Conservation (phyloP, 1,139 yeast species). For the Debaryomyces singareniensis region DNA sequence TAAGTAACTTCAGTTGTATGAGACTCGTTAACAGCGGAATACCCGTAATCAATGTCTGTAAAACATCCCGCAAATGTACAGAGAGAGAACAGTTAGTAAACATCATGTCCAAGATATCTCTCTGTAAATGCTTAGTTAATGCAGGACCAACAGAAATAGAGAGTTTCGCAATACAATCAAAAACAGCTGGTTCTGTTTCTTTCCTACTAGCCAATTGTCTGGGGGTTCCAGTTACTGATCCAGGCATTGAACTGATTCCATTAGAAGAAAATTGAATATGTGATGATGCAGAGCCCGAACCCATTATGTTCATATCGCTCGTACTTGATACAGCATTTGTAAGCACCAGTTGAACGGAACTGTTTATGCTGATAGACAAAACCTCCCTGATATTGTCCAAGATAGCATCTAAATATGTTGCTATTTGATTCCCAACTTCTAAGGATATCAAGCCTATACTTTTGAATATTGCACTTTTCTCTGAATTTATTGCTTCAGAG, state of each 20-base stretch:
- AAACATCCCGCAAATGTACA: conserved; percentile 69
- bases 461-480: conserved; percentile 69
- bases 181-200: conserved; percentile 81
- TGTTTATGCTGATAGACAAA: conserved; percentile 41
- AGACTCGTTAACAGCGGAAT: conserved; percentile 77
- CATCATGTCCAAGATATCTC: conserved; percentile 74
- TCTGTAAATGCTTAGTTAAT: conserved; percentile 77
- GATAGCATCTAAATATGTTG: conserved; percentile 83
- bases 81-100: conserved; percentile 75
- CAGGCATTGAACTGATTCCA: conserved; percentile 18
- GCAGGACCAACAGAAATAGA: conserved; percentile 95
- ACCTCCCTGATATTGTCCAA: conserved; percentile 82
- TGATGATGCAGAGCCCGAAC: conserved; percentile 1
- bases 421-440: conserved; percentile 82
- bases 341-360: conserved; percentile 37
- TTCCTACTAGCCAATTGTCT: conserved; percentile 57
- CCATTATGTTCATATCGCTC: conserved; percentile 11
- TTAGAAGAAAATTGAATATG: conserved; percentile 1
- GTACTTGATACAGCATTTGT: conserved; percentile 34
- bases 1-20: conserved; percentile 66
- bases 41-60: conserved; percentile 59
- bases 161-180: conserved; percentile 81
- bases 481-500: conserved; percentile 40
- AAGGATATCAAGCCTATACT: conserved; percentile 82
- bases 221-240: conserved; percentile 25